Conservation (phyloP, 768 basidiomycete species). For the Lentinus brumalis region DNA sequence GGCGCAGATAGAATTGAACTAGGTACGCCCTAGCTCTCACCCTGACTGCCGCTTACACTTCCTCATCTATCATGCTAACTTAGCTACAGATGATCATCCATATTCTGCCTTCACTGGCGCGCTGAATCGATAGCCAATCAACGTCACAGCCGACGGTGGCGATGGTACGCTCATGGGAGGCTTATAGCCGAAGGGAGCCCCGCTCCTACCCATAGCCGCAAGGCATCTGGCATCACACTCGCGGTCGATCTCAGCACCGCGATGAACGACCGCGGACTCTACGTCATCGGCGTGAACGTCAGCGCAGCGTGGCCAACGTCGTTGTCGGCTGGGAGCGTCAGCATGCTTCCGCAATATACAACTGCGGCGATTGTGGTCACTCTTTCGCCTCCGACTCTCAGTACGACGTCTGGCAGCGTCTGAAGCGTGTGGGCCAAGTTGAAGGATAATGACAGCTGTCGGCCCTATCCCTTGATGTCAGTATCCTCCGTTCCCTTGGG, state of each 20-base stretch:
- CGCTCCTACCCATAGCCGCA: conserved; percentile 37
- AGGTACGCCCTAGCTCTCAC: conserved; percentile 34
- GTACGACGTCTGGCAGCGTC: conserved; percentile 36
- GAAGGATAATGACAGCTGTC: conserved; percentile 51
- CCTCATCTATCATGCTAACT: neutral
- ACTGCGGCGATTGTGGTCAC: conserved; percentile 55
- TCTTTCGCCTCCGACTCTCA: conserved; percentile 52
- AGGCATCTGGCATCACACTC: conserved; percentile 63
- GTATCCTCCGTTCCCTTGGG: conserved; percentile 56
- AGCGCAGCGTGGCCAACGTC: conserved; percentile 51
- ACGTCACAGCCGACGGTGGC: conserved; percentile 35
- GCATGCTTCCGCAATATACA: conserved; percentile 61
- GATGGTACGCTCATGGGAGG: conserved; percentile 25
- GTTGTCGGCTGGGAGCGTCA: conserved; percentile 47
- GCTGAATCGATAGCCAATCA: conserved; percentile 34
- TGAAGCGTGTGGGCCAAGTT: conserved; percentile 59
- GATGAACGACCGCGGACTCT: conserved; percentile 63
- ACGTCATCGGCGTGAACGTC: conserved; percentile 36
- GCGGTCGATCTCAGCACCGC: conserved; percentile 75
- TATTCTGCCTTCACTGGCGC: conserved; percentile 42
- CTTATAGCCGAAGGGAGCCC: conserved; percentile 35
- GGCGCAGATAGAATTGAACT: conserved; percentile 44
- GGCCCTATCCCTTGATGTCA: conserved; percentile 62
- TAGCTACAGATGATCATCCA: conserved; percentile 39
- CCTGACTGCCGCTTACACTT: neutral